Evolutionary conservation across 352 stramenopile genomes (phyloP), one percentile per base, ranked within the genome.

Genomic region (Pythium myriotylum): DNA sequence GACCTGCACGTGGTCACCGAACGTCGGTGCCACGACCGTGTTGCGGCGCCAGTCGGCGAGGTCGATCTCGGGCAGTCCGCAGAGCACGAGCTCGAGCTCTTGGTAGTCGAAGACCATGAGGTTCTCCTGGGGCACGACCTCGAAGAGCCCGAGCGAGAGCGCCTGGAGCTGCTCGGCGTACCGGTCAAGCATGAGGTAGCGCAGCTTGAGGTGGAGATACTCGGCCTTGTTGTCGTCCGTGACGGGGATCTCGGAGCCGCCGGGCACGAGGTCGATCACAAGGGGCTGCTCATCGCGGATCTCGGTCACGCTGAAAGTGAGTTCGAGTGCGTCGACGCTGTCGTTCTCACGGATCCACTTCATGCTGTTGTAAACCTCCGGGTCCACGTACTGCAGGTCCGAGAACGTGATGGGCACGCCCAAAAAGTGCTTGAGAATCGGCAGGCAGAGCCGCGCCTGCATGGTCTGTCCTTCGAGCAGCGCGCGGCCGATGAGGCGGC

Each of bases 91-190:
- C 70, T 94, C 84, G 27, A 99, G 77, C 73, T 99, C 96, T 72
- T 99, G 96, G 71, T 98, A 99, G 77, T 99, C 97, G 73, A 99
- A 99, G 1, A 99, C 87, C 42, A 97, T 95, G 24, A 99, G 74
- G 9, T 98, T 84, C 53, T 97, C 87, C 57, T 98, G 94, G 2
- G 97, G 97, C 35, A 99, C 89, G 8, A 99, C 90, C 67, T 99
- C 96, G 68, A 98, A 99, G 59, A 99, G 94, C 4, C 97, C 85
- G n/a, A 84, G 67, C 12, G 81, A 85, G 3, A 94, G 47, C 16
- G 79, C 97, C 48, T 92, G 92, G 7, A 99, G 66, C 67, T 99
- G 95, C 27, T 89, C 71, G 10, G 75, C 76, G 43, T 99, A 96
- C 33, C 94, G 86, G 54, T 96, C 95, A 41, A 99, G 81, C 62